A percentile compares a stretch with the other conserved stretches of the same genome.
Evolutionary conservation across 148 eudicot genomes (phyloP).

Genomic region (Nepenthes gracilis): DNA sequence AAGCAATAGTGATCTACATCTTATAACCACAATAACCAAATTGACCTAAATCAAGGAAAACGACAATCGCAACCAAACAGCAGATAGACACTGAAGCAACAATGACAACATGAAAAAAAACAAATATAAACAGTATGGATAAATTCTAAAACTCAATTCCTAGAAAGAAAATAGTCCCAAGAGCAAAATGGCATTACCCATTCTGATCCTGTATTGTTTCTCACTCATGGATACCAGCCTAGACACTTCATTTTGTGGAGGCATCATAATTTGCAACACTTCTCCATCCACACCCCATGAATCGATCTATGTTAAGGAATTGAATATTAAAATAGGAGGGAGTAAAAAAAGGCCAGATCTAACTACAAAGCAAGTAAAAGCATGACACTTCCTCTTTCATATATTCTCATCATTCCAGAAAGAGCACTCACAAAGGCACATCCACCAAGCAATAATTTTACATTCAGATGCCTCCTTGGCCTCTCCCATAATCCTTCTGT

Average conservation of each 20-base stretch:
- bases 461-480: constrained; percentile 75
- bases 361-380: not conserved
- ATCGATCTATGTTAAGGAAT: constrained; percentile 40
- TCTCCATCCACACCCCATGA: constrained; percentile 88
- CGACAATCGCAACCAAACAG: too few relatives aligned
- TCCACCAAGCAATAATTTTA: constrained; percentile 64
- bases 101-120: not conserved
- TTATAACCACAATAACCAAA: too few relatives aligned
- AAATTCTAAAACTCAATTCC: not conserved
- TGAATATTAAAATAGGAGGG: constrained; percentile 1
- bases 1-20: too few relatives aligned
- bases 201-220: constrained; percentile 37
- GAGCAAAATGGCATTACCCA: constrained; percentile 39
- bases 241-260: constrained; percentile 60
- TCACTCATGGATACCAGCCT: constrained; percentile 38
- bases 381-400: not conserved
- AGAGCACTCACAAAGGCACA: constrained; percentile 46
- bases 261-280: constrained; percentile 50
- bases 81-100: too few relatives aligned
- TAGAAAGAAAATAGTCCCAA: not conserved
- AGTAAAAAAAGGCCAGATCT: not conserved
- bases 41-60: too few relatives aligned
- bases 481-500: constrained; percentile 82
- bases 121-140: not conserved
- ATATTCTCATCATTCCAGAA: constrained; percentile 4